Evolutionary conservation across 1,139 yeast species (phyloP).

Genomic region (Yamadazyma taylorii): DNA sequence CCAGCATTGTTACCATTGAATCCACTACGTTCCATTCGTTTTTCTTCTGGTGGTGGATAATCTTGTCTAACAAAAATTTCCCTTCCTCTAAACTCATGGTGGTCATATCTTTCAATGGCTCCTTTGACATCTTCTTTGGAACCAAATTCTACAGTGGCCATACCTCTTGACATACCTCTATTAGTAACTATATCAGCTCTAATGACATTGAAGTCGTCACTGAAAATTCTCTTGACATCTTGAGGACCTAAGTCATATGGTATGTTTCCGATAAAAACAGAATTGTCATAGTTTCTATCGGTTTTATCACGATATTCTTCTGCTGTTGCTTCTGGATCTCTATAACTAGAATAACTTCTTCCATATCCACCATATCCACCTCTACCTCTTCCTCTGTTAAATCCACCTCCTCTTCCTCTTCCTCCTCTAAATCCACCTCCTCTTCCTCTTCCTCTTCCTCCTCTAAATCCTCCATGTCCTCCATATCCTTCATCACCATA

Average conservation of each 20-base stretch:
- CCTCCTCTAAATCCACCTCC: constrained; percentile 21
- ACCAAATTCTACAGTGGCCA: constrained; percentile 90
- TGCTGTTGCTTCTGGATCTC: constrained; percentile 26
- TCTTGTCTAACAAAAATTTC: constrained; percentile 90
- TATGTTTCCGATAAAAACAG: constrained; percentile 71
- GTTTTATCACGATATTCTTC: constrained; percentile 38
- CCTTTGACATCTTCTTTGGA: constrained; percentile 64
- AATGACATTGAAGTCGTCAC: constrained; percentile 66
- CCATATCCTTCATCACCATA: constrained; percentile 16
- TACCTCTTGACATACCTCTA: constrained; percentile 84
- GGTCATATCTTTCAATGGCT: constrained; percentile 75
- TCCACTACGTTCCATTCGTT: constrained; percentile 22
- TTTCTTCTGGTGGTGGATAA: constrained; percentile 68
- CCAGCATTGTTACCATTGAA: constrained; percentile 9
- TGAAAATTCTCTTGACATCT: constrained; percentile 61
- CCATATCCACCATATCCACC: constrained; percentile 20
- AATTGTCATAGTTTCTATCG: constrained; percentile 69
- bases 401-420: constrained; percentile 15
- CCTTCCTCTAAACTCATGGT: constrained; percentile 69
- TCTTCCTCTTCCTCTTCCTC: constrained; percentile 20
- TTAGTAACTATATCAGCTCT: constrained; percentile 87
- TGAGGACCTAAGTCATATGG: constrained; percentile 63
- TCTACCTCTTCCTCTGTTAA: constrained; percentile 16
- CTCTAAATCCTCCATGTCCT: constrained; percentile 18
- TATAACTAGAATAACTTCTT: constrained; percentile 21